These are phyloP conservation scores for Volvox africanus DNA, from an alignment of 139 green algal genomes.

Conservation along the genomic window DNA sequence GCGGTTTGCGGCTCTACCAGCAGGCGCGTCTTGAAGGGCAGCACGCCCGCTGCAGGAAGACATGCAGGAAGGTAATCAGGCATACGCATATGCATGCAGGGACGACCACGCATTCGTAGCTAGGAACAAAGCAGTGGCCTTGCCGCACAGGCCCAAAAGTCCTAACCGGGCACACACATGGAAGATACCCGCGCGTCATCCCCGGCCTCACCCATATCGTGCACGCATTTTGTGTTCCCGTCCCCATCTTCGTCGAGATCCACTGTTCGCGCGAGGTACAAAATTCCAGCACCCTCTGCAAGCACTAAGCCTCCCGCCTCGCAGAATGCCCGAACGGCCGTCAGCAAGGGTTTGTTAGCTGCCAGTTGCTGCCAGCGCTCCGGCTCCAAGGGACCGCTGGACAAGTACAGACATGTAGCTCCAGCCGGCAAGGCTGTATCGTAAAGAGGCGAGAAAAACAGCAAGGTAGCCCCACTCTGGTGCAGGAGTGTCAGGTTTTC, in stretches of 20 bases:
- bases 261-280: constrained; percentile 82
- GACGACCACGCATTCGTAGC: too few species aligned
- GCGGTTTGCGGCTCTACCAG: constrained; percentile 66
- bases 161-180: too few species aligned
- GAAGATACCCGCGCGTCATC: not conserved
- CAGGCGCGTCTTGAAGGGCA: constrained; percentile 89
- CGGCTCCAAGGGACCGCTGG: constrained; percentile 63
- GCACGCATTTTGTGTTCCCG: constrained; percentile 7
- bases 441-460: constrained; percentile 92
- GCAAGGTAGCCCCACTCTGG: constrained; percentile 83
- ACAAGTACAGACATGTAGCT: constrained; percentile 87
- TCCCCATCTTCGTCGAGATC: constrained; percentile 40
- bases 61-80: too few species aligned
- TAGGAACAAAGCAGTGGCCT: too few species aligned
- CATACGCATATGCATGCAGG: too few species aligned
- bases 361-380: constrained; percentile 69
- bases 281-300: constrained; percentile 90
- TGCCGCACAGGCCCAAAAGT: too few species aligned
- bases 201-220: constrained; percentile 52
- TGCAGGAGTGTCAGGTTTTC: constrained; percentile 75
- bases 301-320: constrained; percentile 89
- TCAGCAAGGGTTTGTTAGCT: constrained; percentile 74
- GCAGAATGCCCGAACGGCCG: constrained; percentile 84
- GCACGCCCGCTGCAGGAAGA: constrained; percentile 76
- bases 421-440: constrained; percentile 81